A percentile compares a stretch with the other conserved stretches of the same genome.
Evolutionary conservation across 2,329 filamentous ascomycete species (phyloP).

Genomic region (Fonsecaea nubica): DNA sequence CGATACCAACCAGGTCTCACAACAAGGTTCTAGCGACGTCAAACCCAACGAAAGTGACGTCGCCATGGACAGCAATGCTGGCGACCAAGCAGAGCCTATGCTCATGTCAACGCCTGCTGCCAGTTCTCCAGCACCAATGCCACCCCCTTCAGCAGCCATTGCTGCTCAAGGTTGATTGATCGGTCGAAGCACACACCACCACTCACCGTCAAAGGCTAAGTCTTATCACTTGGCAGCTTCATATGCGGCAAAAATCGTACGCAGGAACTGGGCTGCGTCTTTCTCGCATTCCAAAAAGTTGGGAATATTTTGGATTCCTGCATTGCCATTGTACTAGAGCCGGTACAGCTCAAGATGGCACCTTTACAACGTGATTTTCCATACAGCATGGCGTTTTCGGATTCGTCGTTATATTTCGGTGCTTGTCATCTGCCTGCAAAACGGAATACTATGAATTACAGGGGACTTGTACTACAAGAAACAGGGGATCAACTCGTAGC

Average conservation of each 20-base stretch:
- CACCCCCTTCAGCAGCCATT: constrained; percentile 46
- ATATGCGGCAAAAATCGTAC: neutral
- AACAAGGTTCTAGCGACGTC: constrained; percentile 62
- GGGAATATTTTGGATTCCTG: constrained; percentile 1
- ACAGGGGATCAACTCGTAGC: neutral
- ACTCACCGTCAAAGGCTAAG: neutral
- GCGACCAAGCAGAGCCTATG: constrained; percentile 53
- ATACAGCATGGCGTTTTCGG: constrained; percentile 35
- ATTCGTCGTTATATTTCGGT: constrained; percentile 5
- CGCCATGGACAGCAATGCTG: constrained; percentile 63
- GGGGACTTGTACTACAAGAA: constrained; percentile 16
- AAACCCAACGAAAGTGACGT: constrained; percentile 65
- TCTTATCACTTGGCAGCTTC: constrained; percentile 7
- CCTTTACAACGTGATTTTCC: constrained; percentile 25
- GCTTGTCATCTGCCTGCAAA: constrained; percentile 4
- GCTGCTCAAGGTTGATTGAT: constrained; percentile 43
- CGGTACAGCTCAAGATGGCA: neutral
- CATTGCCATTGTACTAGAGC: neutral
- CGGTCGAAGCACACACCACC: neutral
- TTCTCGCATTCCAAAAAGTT: neutral
- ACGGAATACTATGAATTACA: constrained; percentile 2
- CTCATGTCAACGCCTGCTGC: constrained; percentile 53
- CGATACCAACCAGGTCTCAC: constrained; percentile 62
- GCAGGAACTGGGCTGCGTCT: neutral
- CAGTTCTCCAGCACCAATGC: constrained; percentile 59